Evolutionary conservation across 2,329 filamentous ascomycete genomes (phyloP), one percentile per base, ranked within the genome.

Genomic region (Neocucurbitaria cava): DNA sequence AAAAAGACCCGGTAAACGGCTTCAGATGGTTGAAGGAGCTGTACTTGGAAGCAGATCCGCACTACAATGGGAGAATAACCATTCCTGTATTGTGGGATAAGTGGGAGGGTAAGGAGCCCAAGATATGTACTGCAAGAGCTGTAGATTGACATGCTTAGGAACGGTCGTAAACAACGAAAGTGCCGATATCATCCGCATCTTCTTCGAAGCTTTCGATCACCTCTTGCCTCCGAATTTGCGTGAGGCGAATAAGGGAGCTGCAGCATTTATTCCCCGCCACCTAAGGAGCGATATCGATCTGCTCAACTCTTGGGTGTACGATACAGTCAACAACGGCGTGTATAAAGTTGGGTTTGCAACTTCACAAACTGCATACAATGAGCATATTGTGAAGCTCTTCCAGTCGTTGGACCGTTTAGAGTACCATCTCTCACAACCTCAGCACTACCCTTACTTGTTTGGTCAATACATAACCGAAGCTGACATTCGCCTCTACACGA

Each of bases 251-350:
- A 78, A 77, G 44, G 77, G 79, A 0, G 75, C 77, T 2, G 72
- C 93, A 5, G 84, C 88, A 41, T 81, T 93, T 36, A 90, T 90
- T 73, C 92, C 92, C 0, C 72, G 83, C 39, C 68, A 81, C 0
- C 79, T 96, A n/a, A 82, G 82, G 39, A 66, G 66, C 36, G 75
- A 89, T 46, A 96, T 97, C 65, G 92, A 97, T 58, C 85, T 85
- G 56, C 82, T 88, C 41, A 90, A 96, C 73, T 83, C 82, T 48
- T 96, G 92, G 92, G 91, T 87, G 24, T 96, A 96, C 76, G 85
- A 80, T 43, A 71, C 69, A 2, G 76, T 85, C 52, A 85, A 84
- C 65, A 83, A 85, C 53, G 82, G 82, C 0, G 80, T 84, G 4
- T 85, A 82, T 65, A 82, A 82, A 64, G 76, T 87, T 54, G 93